Percentiles rank a stretch among this genome's conserved stretches.
Conservation (phyloP, 2,329 filamentous ascomycete genomes). For the Penicillium sp. region DNA sequence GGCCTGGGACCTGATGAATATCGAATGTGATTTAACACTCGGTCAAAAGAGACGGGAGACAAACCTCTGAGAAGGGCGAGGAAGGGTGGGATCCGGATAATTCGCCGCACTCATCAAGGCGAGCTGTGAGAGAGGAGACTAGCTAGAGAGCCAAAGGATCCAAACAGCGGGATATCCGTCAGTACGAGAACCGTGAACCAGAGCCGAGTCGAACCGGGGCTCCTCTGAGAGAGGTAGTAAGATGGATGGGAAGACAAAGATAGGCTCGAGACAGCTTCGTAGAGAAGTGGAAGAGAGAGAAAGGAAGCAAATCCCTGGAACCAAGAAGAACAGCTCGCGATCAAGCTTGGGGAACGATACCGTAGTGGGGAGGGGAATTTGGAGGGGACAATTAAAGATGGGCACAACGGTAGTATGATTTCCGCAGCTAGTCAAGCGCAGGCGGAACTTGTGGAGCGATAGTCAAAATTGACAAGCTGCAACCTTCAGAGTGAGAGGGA, state of each 20-base stretch:
- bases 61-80: constrained; percentile 49
- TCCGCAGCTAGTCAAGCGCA: constrained; percentile 21
- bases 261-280: constrained; percentile 31
- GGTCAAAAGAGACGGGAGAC: constrained; percentile 25
- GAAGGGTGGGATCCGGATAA: constrained; percentile 47
- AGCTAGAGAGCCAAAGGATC: constrained; percentile 30
- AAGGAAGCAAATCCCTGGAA: constrained; percentile 33
- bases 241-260: constrained; percentile 26
- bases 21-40: constrained; percentile 27
- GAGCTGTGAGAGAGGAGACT: constrained; percentile 30
- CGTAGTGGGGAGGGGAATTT: constrained; percentile 25
- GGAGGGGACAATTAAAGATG: constrained; percentile 27
- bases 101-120: constrained; percentile 50
- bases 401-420: constrained; percentile 32
- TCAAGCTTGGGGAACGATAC: constrained; percentile 26
- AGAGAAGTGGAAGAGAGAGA: constrained; percentile 27
- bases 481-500: constrained; percentile 7
- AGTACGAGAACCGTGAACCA: constrained; percentile 31
- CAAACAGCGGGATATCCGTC: constrained; percentile 29
- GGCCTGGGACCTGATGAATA: constrained; percentile 37
- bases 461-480: constrained; percentile 13
- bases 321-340: constrained; percentile 18
- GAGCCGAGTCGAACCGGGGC: constrained; percentile 25
- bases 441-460: constrained; percentile 28
- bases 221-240: constrained; percentile 22